Evolutionary conservation across 371 early-diverging fungal species (phyloP), one percentile per base, ranked within the genome.

Genomic region (Mucor ambiguus): DNA sequence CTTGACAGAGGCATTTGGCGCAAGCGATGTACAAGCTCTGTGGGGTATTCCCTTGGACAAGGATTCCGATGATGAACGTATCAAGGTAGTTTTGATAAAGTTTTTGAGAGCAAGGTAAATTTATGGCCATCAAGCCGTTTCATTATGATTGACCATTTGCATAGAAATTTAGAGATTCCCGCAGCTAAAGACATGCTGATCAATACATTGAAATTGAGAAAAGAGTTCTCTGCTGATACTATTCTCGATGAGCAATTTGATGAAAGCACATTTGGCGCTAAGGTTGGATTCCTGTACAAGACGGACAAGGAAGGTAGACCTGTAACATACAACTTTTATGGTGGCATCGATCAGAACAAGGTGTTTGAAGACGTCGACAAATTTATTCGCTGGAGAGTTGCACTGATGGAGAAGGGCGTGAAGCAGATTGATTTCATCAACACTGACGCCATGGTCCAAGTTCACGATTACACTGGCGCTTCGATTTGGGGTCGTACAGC

Each of bases 331-430:
- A 87, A 87, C 58, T 79, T 83, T 33, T 88, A 88, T 69, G 88
- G 89, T 57, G 77, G 74, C 14, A 38, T 86, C 14, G 80, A 86
- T 66, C 84, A 85, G 64, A 72, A 84, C 24, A 66, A 71, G 44
- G 87, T 86, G 18, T 88, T 88, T 80, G 84, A 74, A 20, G 81
- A 87, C 56, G 59, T 81, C 11, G 71, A 79, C 29, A 81, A 61
- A 77, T 88, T 88, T 69, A 70, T 88, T 55, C 82, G 87, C 46
- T 88, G 89, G 89, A 77, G 89, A 56, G 77, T 88, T 38, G 86
- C 87, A 68, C 73, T 88, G 43, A 85, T 85, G 76, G 89, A 87
- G 72, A 82, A 82, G 30, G 83, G 86, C 12, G 72, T 87, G 24
- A 61, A 74, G 20, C 41, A 72, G 43, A 65, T 88, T 38, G 87